phyloP scores from a whole-genome alignment of 768 basidiomycete species.

The Strobilomyces echinocephalus region DNA sequence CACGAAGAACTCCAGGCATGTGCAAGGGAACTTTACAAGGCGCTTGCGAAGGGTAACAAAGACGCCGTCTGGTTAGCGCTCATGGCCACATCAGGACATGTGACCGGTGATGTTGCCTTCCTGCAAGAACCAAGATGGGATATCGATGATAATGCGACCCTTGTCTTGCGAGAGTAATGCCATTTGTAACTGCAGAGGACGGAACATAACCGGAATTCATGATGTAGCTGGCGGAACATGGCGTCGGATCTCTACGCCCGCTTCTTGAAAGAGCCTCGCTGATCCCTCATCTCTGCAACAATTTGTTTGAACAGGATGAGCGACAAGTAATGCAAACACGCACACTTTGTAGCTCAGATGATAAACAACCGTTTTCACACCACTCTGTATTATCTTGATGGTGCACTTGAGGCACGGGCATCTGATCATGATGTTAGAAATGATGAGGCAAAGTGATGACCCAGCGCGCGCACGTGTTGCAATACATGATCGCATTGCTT shows the following conservation, averaged over 20 bases:
- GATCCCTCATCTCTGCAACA: conserved; percentile 74
- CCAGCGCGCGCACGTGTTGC: conserved; percentile 78
- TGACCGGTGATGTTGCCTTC: conserved; percentile 44
- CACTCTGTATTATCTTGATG: conserved; percentile 95
- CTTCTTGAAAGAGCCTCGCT: conserved; percentile 70
- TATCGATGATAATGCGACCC: conserved; percentile 40
- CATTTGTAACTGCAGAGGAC: not conserved
- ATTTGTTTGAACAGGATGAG: not conserved
- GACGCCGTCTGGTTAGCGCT: conserved; percentile 87
- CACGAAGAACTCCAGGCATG: conserved; percentile 71
- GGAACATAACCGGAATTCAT: conserved; percentile 10
- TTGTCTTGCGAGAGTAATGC: conserved; percentile 29
- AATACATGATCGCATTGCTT: conserved; percentile 80
- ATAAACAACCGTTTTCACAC: conserved; percentile 89
- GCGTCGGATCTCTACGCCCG: conserved; percentile 75
- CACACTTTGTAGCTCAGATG: conserved; percentile 95
- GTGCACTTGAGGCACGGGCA: conserved; percentile 97
- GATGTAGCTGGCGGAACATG: conserved; percentile 45
- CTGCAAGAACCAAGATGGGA: conserved; percentile 60
- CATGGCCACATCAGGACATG: conserved; percentile 43
- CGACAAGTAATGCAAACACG: conserved; percentile 26
- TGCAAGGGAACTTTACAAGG: conserved; percentile 61
- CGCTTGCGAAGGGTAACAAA: conserved; percentile 55
- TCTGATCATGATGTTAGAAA: conserved; percentile 38
- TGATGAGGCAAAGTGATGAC: not conserved